Base-by-base conservation (phyloP, 2,329 filamentous ascomycete species). In the Zarea fungicola region DNA sequence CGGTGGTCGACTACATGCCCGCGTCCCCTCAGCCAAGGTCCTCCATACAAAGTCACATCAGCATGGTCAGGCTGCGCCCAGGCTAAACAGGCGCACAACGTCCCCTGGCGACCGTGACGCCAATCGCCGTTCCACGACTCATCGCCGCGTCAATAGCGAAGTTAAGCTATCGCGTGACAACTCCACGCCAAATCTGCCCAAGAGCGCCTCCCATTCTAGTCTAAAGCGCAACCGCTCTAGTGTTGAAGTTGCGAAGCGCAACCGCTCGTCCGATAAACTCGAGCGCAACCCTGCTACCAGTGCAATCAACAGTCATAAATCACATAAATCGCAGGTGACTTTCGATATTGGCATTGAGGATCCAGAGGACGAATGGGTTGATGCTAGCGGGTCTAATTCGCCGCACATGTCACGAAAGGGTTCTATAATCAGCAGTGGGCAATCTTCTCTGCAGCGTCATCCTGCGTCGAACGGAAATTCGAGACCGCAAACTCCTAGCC, bases 371-470 rank as follows among this genome's bases (percentile, higher is more conserved):
- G 81, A 81, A 67, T 85, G 82, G 82, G 78, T 84, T 35, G 82
- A 85, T 64, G 80, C 81, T 51, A 84, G 80, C 63, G 74, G 73
- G 40, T 82, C 78, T 49, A 81, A 80, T 44, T 83, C 80, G 10
- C 81, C 81, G 5, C 76, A 80, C 53, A 65, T 68, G 39, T 70
- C 67, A 44, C 65, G 67, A 49, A 70, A 70, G 54, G 65, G 73
- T 22, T 80, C 76, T 3, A 64, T 76, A 26, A 71, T 72, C 51
- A 72, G 73, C 62, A 75, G 72, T 55, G 72, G 67, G 18, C 74
- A 73, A 47, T 73, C 72, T 11, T 76, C 70, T 25, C 62, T 71
- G 23, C 74, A 68, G 56, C 66, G 46, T 13, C 29, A 42, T 16
- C 34, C 35, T 8, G 31, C 23, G 6, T 25, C 40, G 40, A 47